A percentile compares a stretch with the other conserved stretches of the same genome.
These are phyloP conservation scores for Populus hybrid DNA, from an alignment of 441 rosid species.

Conservation along the genomic window DNA sequence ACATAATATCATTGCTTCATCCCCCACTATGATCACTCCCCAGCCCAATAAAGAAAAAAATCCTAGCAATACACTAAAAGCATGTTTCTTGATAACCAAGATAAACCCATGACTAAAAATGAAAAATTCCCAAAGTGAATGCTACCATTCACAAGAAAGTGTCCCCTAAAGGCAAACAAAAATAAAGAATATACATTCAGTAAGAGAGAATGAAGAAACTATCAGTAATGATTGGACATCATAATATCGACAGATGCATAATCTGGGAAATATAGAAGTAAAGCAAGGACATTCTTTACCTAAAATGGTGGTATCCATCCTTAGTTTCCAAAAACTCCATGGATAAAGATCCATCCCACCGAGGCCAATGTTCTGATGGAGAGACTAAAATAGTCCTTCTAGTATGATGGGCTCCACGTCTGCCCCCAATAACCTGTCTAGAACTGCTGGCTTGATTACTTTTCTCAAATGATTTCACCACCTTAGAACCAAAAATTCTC, in stretches of 20 bases:
- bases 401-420: slow-evolving; percentile 67
- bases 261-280: neutral
- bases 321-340: slow-evolving; percentile 82
- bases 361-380: slow-evolving; percentile 83
- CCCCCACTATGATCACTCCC: neutral
- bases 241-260: neutral
- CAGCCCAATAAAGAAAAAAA: neutral
- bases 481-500: slow-evolving; percentile 86
- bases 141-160: neutral
- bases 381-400: slow-evolving; percentile 66
- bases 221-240: neutral
- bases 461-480: slow-evolving; percentile 75
- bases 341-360: slow-evolving; percentile 85
- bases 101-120: neutral
- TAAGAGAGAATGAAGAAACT: neutral
- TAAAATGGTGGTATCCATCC: slow-evolving; percentile 64
- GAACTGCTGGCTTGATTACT: slow-evolving; percentile 53
- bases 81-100: neutral
- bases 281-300: slow-evolving; percentile 33
- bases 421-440: slow-evolving; percentile 65
- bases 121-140: neutral
- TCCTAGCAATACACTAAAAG: neutral
- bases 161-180: neutral
- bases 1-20: neutral
- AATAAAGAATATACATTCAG: neutral